phyloP scores from a whole-genome alignment of 352 stramenopile species.

The Phytophthora pluvialis region DNA sequence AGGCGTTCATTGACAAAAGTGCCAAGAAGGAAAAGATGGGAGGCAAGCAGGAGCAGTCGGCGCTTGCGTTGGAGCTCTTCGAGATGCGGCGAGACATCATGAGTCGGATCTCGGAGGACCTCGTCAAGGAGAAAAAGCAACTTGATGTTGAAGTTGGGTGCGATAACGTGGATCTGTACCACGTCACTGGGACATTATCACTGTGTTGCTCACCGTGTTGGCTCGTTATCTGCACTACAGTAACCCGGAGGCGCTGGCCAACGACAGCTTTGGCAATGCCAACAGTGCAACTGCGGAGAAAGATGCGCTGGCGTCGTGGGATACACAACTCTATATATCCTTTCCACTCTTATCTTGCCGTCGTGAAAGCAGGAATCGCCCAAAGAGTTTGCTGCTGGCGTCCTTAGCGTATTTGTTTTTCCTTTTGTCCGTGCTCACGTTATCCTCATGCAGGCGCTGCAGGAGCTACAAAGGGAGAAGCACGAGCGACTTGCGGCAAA shows the following conservation, averaged over 20 bases:
- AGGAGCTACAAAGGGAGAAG: conserved; percentile 63
- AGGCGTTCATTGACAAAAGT: conserved; percentile 64
- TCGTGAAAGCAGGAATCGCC: background rate
- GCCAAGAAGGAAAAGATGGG: conserved; percentile 70
- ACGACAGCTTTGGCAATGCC: conserved; percentile 17
- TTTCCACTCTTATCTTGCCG: conserved; percentile 12
- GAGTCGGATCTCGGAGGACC: conserved; percentile 72
- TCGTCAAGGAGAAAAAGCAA: conserved; percentile 68
- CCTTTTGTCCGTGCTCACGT: conserved; percentile 42
- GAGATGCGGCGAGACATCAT: conserved; percentile 73
- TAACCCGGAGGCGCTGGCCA: conserved; percentile 31
- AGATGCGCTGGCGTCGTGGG: conserved; percentile 69
- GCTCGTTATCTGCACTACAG: conserved; percentile 11
- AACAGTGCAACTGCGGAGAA: conserved; percentile 37
- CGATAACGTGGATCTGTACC: conserved; percentile 4
- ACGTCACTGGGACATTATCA: conserved; percentile 1
- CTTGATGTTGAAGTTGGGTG: conserved; percentile 68
- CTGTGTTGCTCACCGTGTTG: background rate
- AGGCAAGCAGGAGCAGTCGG: conserved; percentile 44
- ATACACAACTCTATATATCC: conserved; percentile 80
- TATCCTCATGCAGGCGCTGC: conserved; percentile 57
- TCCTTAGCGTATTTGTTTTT: conserved; percentile 28
- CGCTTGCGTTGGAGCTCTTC: conserved; percentile 65
- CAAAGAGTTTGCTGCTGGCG: conserved; percentile 1
- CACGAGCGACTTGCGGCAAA: conserved; percentile 46